A percentile compares a stretch with the other conserved stretches of the same genome.
Conservation (phyloP, 1,284 basidiomycete genomes). For the Cutaneotrichosporon daszewskae region DNA sequence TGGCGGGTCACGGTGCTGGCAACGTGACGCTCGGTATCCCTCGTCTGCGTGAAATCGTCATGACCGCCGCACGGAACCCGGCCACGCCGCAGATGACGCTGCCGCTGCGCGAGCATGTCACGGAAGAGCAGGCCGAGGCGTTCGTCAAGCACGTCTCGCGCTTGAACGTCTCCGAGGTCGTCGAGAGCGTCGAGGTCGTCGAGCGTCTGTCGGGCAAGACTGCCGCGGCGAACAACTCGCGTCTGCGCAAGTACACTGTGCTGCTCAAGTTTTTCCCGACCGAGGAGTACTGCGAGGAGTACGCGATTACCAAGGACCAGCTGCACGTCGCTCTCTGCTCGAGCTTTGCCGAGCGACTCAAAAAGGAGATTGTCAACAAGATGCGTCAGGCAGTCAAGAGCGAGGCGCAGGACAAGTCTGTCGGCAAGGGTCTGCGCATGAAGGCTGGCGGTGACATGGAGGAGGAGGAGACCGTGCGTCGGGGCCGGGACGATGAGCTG, state of each 20-base stretch:
- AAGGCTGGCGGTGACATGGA: constrained; percentile 46
- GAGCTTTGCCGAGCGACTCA: constrained; percentile 76
- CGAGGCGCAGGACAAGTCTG: constrained; percentile 70
- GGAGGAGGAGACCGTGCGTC: constrained; percentile 27
- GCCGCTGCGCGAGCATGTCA: constrained; percentile 56
- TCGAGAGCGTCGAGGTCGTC: constrained; percentile 76
- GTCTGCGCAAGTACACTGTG: constrained; percentile 77
- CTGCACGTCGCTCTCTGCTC: constrained; percentile 68
- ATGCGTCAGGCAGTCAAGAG: constrained; percentile 81
- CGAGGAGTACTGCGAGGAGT: constrained; percentile 78
- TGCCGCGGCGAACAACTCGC: constrained; percentile 51
- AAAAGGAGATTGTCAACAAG: constrained; percentile 79
- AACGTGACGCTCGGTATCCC: constrained; percentile 99
- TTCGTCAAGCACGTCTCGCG: constrained; percentile 91
- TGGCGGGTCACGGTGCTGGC: constrained; percentile 96
- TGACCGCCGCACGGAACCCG: constrained; percentile 95
- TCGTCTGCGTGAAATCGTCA: constrained; percentile 96
- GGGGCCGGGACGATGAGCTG: constrained; percentile 53
- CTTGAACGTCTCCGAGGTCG: constrained; percentile 80
- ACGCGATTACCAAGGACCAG: constrained; percentile 69
- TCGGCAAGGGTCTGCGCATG: constrained; percentile 69
- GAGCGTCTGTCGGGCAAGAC: constrained; percentile 68
- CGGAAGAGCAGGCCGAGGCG: constrained; percentile 58
- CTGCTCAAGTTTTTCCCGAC: constrained; percentile 80
- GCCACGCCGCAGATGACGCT: constrained; percentile 99